phyloP scores from a whole-genome alignment of 2,329 filamentous ascomycete species.

The Pseudogymnoascus sp. region DNA sequence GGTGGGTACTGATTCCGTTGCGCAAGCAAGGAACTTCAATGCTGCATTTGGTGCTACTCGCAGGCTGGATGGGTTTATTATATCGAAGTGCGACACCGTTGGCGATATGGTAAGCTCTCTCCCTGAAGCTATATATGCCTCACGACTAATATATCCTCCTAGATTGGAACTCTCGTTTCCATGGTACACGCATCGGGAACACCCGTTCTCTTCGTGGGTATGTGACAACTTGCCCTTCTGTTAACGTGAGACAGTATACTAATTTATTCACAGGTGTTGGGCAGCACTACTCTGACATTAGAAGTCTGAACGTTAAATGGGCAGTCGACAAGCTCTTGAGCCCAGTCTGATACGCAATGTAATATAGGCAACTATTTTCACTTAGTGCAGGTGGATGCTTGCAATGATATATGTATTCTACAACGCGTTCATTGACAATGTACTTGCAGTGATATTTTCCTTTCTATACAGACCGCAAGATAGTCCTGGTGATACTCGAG shows the following conservation, averaged over 20 bases:
- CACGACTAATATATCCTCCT: neutral
- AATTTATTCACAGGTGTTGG: constrained; percentile 40
- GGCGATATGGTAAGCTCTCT: constrained; percentile 82
- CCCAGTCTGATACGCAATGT: constrained; percentile 10
- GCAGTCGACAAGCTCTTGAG: constrained; percentile 57
- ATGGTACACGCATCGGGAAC: constrained; percentile 97
- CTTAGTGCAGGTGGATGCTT: neutral
- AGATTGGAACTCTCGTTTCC: constrained; percentile 70
- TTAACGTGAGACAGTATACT: neutral
- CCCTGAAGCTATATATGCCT: constrained; percentile 1
- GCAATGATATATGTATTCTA: constrained; percentile 3
- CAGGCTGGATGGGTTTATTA: constrained; percentile 90
- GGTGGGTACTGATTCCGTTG: constrained; percentile 90
- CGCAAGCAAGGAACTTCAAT: constrained; percentile 95
- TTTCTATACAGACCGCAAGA: neutral
- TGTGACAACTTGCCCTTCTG: constrained; percentile 6
- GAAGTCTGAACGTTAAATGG: constrained; percentile 64
- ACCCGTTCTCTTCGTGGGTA: constrained; percentile 83
- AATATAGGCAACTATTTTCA: neutral
- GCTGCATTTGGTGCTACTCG: constrained; percentile 76
- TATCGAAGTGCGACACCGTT: constrained; percentile 96
- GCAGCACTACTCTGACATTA: constrained; percentile 61
- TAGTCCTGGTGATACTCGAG: neutral
- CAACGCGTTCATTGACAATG: neutral
- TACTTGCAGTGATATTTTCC: neutral